Conservation (phyloP, 2,329 filamentous ascomycete genomes). For the Fonsecaea erecta region DNA sequence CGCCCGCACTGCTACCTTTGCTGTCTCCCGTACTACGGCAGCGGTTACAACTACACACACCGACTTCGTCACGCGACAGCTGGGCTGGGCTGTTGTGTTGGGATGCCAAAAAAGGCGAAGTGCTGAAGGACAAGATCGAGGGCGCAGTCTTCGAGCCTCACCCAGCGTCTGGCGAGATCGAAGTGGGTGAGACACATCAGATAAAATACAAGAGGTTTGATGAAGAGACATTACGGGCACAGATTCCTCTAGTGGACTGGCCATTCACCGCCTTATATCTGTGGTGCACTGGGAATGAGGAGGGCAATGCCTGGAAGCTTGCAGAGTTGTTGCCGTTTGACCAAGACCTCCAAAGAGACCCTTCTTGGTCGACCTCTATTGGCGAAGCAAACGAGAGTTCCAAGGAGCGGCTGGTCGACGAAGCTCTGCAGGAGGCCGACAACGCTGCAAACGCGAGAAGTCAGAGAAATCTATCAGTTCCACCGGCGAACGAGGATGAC, state of each 20-base stretch:
- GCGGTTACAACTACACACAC: conserved; percentile 61
- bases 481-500: conserved; percentile 62
- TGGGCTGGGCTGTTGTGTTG: conserved; percentile 67
- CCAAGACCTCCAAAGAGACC: conserved; percentile 52
- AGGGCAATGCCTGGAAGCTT: conserved; percentile 62
- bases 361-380: conserved; percentile 59
- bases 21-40: conserved; percentile 68
- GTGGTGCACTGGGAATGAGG: conserved; percentile 64
- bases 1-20: conserved; percentile 64
- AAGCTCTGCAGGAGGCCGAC: conserved; percentile 44
- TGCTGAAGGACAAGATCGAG: conserved; percentile 59
- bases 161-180: conserved; percentile 68
- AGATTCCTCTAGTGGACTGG: conserved; percentile 60
- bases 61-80: conserved; percentile 51
- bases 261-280: conserved; percentile 61
- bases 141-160: conserved; percentile 64
- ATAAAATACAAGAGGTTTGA: conserved; percentile 64
- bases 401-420: conserved; percentile 44
- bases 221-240: conserved; percentile 64
- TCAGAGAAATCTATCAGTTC: conserved; percentile 28
- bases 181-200: conserved; percentile 61
- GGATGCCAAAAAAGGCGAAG: conserved; percentile 58
- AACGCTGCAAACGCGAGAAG: conserved; percentile 35
- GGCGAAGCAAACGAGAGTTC: conserved; percentile 59
- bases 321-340: conserved; percentile 63